Percentiles rank a stretch among this genome's conserved stretches.
phyloP scores from a whole-genome alignment of 768 basidiomycete species.

The Mycena sanguinolenta region DNA sequence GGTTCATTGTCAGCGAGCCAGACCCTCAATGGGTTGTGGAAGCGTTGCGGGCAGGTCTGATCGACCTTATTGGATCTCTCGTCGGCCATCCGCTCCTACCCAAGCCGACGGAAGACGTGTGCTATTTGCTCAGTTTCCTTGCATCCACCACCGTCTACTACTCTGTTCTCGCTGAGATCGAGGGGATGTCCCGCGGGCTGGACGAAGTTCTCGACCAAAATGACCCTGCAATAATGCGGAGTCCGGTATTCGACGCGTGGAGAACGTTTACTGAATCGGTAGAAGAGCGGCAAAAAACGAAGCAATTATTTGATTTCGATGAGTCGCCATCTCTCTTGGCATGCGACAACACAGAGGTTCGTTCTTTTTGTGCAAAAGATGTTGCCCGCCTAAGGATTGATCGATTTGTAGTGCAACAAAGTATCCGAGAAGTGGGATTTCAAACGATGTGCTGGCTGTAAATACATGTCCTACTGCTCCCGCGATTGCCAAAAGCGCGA shows the following conservation, averaged over 20 bases:
- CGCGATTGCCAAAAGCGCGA: slow-evolving; percentile 14
- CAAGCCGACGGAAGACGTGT: neutral
- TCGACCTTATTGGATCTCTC: neutral
- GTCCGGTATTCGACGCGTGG: neutral
- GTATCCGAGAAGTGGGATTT: neutral
- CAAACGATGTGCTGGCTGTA: slow-evolving; percentile 7
- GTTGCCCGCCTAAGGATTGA: neutral
- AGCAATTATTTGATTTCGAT: neutral
- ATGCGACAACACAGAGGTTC: neutral
- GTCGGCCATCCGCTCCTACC: neutral
- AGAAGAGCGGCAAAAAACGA: neutral
- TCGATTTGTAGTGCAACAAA: slow-evolving; percentile 5
- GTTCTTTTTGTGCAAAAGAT: slow-evolving; percentile 10
- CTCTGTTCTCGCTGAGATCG: too few relatives aligned
- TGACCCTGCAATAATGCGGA: neutral
- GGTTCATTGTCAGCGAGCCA: neutral
- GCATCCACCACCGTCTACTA: too few relatives aligned
- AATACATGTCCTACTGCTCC: too few relatives aligned
- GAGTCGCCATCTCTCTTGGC: neutral
- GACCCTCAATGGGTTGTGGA: slow-evolving; percentile 3
- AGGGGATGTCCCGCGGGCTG: neutral
- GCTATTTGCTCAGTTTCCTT: too few relatives aligned
- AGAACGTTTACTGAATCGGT: neutral
- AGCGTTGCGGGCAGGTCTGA: neutral
- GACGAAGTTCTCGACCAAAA: neutral